Evolutionary conservation across 306 rosid species (phyloP).

Genomic region (Echinosophora koreensis): DNA sequence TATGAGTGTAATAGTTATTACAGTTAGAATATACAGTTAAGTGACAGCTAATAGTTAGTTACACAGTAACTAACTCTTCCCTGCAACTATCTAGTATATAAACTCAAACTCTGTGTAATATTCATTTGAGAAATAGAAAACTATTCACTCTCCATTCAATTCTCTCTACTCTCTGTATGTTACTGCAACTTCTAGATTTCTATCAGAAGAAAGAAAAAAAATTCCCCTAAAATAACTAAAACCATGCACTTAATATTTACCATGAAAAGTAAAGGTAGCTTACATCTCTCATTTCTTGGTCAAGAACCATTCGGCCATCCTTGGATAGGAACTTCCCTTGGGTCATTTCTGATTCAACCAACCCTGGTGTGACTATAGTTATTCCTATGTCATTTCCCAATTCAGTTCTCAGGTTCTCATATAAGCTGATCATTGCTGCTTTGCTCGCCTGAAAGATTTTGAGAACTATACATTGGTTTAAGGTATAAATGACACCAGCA

Average conservation of each 20-base stretch:
- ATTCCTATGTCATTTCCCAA: conserved; percentile 69
- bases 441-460: conserved; percentile 67
- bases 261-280: conserved; percentile 19
- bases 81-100: no score
- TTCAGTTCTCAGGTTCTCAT: conserved; percentile 67
- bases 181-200: no score
- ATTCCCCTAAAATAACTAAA: background rate
- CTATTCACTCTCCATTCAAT: no score
- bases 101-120: no score
- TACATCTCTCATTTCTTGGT: conserved; percentile 68
- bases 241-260: background rate
- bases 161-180: no score
- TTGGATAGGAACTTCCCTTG: conserved; percentile 64
- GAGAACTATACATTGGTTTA: background rate
- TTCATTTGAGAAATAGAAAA: no score
- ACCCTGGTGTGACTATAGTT: conserved; percentile 70
- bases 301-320: conserved; percentile 58
- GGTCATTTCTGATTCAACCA: conserved; percentile 69
- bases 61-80: no score
- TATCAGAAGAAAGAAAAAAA: no score
- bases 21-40: no score
- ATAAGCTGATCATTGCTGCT: conserved; percentile 69
- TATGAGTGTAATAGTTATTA: no score
- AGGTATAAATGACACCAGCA: background rate
- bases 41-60: no score